These are phyloP conservation scores for Chrysosporium queenslandicum DNA, from an alignment of 2,329 filamentous ascomycete genomes.

Conservation along the genomic window DNA sequence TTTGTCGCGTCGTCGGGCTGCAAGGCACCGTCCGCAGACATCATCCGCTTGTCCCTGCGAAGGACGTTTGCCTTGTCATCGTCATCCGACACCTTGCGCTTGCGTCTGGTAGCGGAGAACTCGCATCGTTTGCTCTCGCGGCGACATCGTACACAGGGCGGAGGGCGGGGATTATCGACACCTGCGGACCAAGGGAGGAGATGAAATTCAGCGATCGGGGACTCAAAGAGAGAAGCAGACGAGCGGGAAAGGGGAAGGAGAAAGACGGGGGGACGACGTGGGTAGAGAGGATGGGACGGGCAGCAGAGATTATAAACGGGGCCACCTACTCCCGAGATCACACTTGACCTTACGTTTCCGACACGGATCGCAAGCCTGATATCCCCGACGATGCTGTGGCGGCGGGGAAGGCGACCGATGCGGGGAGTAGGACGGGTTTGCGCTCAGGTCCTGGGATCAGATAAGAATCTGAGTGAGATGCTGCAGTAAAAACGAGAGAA, in stretches of 20 bases:
- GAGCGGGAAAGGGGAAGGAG: not conserved
- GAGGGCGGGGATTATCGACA: slow-evolving; percentile 88
- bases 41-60: slow-evolving; percentile 44
- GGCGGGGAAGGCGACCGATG: slow-evolving; percentile 28
- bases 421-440: slow-evolving; percentile 23
- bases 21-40: slow-evolving; percentile 33
- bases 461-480: slow-evolving; percentile 8
- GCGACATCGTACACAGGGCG: slow-evolving; percentile 85
- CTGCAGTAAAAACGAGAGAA: not conserved
- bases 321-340: slow-evolving; percentile 38
- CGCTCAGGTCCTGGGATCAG: slow-evolving; percentile 18
- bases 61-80: slow-evolving; percentile 36
- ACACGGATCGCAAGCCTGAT: slow-evolving; percentile 42
- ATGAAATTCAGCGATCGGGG: not conserved
- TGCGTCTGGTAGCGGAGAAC: slow-evolving; percentile 88
- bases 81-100: slow-evolving; percentile 61
- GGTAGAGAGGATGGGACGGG: not conserved
- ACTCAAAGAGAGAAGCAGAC: not conserved
- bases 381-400: slow-evolving; percentile 38
- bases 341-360: slow-evolving; percentile 43
- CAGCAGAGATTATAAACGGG: slow-evolving; percentile 6
- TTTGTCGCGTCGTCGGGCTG: slow-evolving; percentile 13
- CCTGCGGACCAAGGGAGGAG: slow-evolving; percentile 22
- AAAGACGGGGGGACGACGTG: slow-evolving; percentile 5
- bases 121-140: slow-evolving; percentile 94